Base-by-base conservation (phyloP, 495 filamentous ascomycete species). In the Zalerion maritima region DNA sequence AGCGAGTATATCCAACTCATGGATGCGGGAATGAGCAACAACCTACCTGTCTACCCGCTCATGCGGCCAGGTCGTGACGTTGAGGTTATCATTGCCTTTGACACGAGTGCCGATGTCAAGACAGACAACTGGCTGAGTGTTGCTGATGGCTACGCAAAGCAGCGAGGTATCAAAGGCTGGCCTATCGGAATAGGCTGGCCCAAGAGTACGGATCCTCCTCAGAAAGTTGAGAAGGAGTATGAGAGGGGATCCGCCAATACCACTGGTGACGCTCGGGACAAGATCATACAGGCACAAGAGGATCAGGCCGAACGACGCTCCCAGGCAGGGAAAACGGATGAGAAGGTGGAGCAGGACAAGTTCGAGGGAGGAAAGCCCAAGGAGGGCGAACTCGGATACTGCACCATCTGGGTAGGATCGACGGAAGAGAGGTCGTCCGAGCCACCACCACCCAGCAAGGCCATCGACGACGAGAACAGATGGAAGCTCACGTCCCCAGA, bases 21-120 rank as follows among this genome's bases (percentile, higher is more conserved):
- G 79, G 89, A 97, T 55, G 83, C 89, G 4, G 89, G 89, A 8
- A 97, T 97, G 86, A 84, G 78, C 29, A 96, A 96, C 48, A 97
- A 97, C 41, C 64, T 97, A 3, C 87, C 89, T 3, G 81, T 93
- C 16, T 97, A 97, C 50, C 89, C 89, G 0, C 66, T 96, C 4
- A 73, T 97, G 14, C 70, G 89, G 12, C 82, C 79, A 0, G 86
- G 83, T 3, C 65, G 89, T 16, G 71, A 89, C 38, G 73, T 96
- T 11, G 89, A 97, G 42, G 67, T 97, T 22, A 59, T 97, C n/a
- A 69, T 97, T 14, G 78, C 81, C 11, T 91, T 93, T 41, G 83
- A 93, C 47, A 78, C 78, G 1, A 81, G 74, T 4, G 80, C 83
- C 18, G 81, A 91, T 34, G 75, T 85, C 29, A 78, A 78, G 43